Conservation (phyloP, 805 yeast species). For the Isabelozyma heimii region DNA sequence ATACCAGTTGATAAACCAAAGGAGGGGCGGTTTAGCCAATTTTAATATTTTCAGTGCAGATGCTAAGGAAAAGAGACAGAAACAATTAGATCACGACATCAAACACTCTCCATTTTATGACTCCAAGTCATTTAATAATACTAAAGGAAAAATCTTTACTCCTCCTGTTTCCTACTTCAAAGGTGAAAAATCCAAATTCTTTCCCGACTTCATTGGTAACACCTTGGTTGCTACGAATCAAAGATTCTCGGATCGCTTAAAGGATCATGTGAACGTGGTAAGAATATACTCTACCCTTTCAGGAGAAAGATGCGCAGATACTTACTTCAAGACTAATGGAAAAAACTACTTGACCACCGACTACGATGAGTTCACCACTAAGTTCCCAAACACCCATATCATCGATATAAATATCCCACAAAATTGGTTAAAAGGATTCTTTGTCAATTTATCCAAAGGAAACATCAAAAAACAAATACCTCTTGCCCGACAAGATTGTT, state of each 20-base stretch:
- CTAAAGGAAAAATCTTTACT: constrained; percentile 79
- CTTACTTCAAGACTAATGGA: constrained; percentile 52
- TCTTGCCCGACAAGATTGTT: constrained; percentile 49
- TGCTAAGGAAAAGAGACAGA: constrained; percentile 37
- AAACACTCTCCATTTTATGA: constrained; percentile 44
- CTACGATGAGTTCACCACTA: constrained; percentile 33
- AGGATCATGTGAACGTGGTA: constrained; percentile 58
- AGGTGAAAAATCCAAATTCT: constrained; percentile 67
- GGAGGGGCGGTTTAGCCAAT: constrained; percentile 8
- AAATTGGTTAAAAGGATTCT: constrained; percentile 61
- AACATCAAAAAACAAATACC: constrained; percentile 46
- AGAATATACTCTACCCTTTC: constrained; percentile 64
- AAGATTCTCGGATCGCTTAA: constrained; percentile 38
- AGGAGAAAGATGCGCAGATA: constrained; percentile 65
- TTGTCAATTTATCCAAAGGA: constrained; percentile 50
- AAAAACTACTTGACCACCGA: constrained; percentile 40
- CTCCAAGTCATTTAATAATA: constrained; percentile 53
- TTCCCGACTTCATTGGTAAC: constrained; percentile 73
- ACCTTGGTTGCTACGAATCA: constrained; percentile 40
- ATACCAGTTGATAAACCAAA: constrained; percentile 24
- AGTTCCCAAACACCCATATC: constrained; percentile 59
- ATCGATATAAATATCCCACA: constrained; percentile 79
- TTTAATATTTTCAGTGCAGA: constrained; percentile 28
- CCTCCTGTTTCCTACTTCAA: constrained; percentile 82
- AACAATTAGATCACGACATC: constrained; percentile 39